Evolutionary conservation across 2,329 filamentous ascomycete species (phyloP), one percentile per base, ranked within the genome.

Genomic region (Xylariales sp.): DNA sequence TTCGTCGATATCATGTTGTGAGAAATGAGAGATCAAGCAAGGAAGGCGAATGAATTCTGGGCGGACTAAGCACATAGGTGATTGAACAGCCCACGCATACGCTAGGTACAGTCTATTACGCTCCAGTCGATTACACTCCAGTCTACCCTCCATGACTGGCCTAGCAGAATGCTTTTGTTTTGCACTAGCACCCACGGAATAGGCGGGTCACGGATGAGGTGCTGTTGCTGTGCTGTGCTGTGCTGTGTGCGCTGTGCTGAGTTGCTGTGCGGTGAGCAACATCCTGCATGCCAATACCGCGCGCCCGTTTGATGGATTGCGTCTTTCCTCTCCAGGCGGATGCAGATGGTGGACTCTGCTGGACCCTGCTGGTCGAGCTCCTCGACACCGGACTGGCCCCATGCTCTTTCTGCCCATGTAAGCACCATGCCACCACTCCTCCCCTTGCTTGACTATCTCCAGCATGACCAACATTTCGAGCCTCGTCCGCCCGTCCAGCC

Each of bases 401-500:
- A 54, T 9, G 8, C 5, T 23, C 23, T 9, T 36, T 36, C 34
- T 36, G 45, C 34, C 56, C 34, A 55, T 36, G 54, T 56, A 56
- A 56, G 54, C 54, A 23, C 39, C 23, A 45, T 56, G 54, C 39
- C 54, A 55, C 36, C 36, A 30, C 18, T 1, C 5, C 36, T 10
- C 14, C 39, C 46, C 62, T 59, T 39, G 62, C 6, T 59, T 39
- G 62, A 3, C 55, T 48, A 41, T 50, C 41, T 68, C 28, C 46
- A 64, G 55, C 61, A 61, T 62, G 59, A 58, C 59, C 53, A 58
- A 58, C 56, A 60, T 61, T 16, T 54, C 61, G 68, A 69, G 68
- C 64, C 65, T 70, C 67, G 57, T 65, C 59, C 54, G 18, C 28
- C 34, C 43, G 34, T 54, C 64, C 54, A 64, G 68, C 65, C 59